phyloP scores from a whole-genome alignment of 192 early-diverging fungal species.

The Coemansia sp. region DNA sequence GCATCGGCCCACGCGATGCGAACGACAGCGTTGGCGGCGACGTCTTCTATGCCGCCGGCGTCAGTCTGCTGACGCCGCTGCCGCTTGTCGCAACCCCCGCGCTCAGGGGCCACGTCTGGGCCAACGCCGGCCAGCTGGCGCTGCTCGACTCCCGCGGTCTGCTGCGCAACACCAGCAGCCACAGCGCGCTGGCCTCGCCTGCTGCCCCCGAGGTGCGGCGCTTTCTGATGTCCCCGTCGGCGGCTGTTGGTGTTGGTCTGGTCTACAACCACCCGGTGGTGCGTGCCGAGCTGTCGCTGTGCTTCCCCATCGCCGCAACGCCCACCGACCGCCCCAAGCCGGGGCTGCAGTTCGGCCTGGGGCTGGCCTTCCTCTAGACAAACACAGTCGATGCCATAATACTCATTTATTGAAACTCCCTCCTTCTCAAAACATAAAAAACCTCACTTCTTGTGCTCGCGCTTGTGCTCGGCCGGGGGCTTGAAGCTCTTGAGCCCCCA shows the following conservation, averaged over 20 bases:
- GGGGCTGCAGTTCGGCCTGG: slow-evolving; percentile 86
- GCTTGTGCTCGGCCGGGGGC: slow-evolving; percentile 48
- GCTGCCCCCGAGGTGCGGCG: slow-evolving; percentile 25
- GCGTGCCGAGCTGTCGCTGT: slow-evolving; percentile 89
- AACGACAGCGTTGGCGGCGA: slow-evolving; percentile 89
- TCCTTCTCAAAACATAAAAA: not conserved
- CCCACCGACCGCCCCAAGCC: slow-evolving; percentile 66
- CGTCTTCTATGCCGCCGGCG: slow-evolving; percentile 72
- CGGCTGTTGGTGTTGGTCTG: slow-evolving; percentile 80
- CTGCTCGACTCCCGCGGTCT: slow-evolving; percentile 44
- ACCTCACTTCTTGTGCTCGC: not conserved
- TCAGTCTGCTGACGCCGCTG: slow-evolving; percentile 80
- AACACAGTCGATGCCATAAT: not conserved
- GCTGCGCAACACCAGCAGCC: slow-evolving; percentile 9
- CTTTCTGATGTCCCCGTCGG: slow-evolving; percentile 64
- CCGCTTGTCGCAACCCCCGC: slow-evolving; percentile 65
- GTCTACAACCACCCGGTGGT: slow-evolving; percentile 83
- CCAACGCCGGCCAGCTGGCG: slow-evolving; percentile 81
- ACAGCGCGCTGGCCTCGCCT: slow-evolving; percentile 20
- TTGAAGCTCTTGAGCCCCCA: slow-evolving; percentile 47
- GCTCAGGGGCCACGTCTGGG: slow-evolving; percentile 81
- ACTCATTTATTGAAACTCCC: not conserved
- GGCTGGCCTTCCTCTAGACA: slow-evolving; percentile 67
- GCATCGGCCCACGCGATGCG: slow-evolving; percentile 83
- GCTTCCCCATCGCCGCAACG: slow-evolving; percentile 72